Percentiles rank a stretch among this genome's conserved stretches.
phyloP scores from a whole-genome alignment of 257 asterid genomes.

The Craterostigma plantagineum region DNA sequence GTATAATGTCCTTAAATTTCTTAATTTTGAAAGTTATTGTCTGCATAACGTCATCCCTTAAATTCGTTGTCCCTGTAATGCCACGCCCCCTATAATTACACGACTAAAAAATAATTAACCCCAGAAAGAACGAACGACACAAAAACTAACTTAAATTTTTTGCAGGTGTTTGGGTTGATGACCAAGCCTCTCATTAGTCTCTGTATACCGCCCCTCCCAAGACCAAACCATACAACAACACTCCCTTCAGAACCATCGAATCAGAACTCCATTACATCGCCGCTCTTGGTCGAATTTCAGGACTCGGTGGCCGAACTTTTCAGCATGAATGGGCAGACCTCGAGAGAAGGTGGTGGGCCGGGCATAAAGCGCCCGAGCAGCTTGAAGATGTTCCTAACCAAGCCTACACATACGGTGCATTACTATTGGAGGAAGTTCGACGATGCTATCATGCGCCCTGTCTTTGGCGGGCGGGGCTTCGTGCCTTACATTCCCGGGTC shows the following conservation, averaged over 20 bases:
- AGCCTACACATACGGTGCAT: slow-evolving; percentile 71
- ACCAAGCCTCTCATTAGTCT: slow-evolving; percentile 65
- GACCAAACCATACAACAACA: slow-evolving; percentile 28
- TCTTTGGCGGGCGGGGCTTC: slow-evolving; percentile 94
- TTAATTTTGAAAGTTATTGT: too few relatives aligned
- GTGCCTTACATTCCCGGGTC: slow-evolving; percentile 77
- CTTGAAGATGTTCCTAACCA: slow-evolving; percentile 54
- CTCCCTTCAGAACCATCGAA: slow-evolving; percentile 52
- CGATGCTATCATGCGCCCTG: slow-evolving; percentile 83
- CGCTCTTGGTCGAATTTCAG: slow-evolving; percentile 45
- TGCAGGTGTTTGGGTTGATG: slow-evolving; percentile 82
- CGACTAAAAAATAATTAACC: too few relatives aligned
- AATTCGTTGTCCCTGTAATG: too few relatives aligned
- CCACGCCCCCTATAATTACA: too few relatives aligned
- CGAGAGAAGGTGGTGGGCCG: slow-evolving; percentile 20
- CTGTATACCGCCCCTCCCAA: slow-evolving; percentile 39
- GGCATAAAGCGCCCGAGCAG: slow-evolving; percentile 52
- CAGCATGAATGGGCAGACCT: slow-evolving; percentile 18
- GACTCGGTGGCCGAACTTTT: slow-evolving; percentile 38
- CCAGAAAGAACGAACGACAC: too few relatives aligned
- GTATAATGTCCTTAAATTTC: too few relatives aligned
- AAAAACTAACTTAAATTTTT: background rate
- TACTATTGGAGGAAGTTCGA: slow-evolving; percentile 91
- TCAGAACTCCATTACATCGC: slow-evolving; percentile 46
- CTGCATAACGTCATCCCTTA: too few relatives aligned